A percentile compares a stretch with the other conserved stretches of the same genome.
Evolutionary conservation across 192 early-diverging fungal genomes (phyloP).

Genomic region (Umbelopsis vinacea): DNA sequence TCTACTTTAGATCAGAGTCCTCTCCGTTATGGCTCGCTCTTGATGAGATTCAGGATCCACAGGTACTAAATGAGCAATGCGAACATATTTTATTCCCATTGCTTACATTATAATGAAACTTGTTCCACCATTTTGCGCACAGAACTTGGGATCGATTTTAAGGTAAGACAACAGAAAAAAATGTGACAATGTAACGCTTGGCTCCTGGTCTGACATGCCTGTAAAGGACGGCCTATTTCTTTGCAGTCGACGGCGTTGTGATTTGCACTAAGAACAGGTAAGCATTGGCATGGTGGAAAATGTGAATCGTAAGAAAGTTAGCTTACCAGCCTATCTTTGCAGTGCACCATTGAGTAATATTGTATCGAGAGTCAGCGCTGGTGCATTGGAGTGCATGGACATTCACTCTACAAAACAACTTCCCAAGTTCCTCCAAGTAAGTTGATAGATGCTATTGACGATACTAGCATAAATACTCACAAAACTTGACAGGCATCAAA

Average conservation of each 20-base stretch:
- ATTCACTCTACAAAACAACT: constrained; percentile 61
- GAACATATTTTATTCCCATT: neutral
- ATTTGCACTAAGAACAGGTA: constrained; percentile 53
- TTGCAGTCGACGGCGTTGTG: constrained; percentile 71
- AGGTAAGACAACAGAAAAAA: constrained; percentile 26
- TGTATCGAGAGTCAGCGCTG: constrained; percentile 71
- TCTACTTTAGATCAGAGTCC: constrained; percentile 5
- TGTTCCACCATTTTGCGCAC: neutral
- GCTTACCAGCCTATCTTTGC: neutral
- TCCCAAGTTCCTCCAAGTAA: constrained; percentile 60
- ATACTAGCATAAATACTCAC: constrained; percentile 30
- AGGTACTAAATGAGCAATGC: constrained; percentile 26
- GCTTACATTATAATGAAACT: neutral
- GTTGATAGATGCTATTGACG: constrained; percentile 20
- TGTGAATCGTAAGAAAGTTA: neutral
- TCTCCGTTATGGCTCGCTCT: constrained; percentile 57
- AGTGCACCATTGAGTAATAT: constrained; percentile 66
- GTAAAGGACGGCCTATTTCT: constrained; percentile 60
- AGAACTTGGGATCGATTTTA: constrained; percentile 77
- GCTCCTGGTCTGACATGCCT: neutral
- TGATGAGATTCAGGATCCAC: constrained; percentile 60
- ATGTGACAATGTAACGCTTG: neutral
- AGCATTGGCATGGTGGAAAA: neutral
- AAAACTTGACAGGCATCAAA: constrained; percentile 38
- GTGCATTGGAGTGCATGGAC: constrained; percentile 69